Evolutionary conservation across 805 yeast species (phyloP).

Genomic region (Myxozyma monticola): DNA sequence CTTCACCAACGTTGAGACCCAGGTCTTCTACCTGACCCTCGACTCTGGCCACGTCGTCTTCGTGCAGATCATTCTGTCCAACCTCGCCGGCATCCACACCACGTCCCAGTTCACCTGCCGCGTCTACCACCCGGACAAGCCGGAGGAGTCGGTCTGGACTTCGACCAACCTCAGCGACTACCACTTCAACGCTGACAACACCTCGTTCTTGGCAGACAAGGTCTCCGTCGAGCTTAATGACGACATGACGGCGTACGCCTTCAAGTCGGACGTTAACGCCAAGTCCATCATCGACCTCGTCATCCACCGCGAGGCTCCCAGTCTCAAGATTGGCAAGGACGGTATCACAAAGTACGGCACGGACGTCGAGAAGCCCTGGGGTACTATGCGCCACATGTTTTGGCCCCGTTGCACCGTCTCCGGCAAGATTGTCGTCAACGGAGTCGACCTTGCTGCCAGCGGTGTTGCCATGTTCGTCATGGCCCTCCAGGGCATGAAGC

Average conservation of each 20-base stretch:
- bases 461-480: slow-evolving; percentile 76
- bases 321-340: slow-evolving; percentile 86
- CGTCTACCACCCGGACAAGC: slow-evolving; percentile 57
- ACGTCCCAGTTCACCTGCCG: slow-evolving; percentile 90
- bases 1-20: slow-evolving; percentile 92
- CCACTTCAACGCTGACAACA: slow-evolving; percentile 50
- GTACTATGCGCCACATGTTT: slow-evolving; percentile 90
- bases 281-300: slow-evolving; percentile 70
- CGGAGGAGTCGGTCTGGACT: slow-evolving; percentile 72
- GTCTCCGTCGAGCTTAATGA: slow-evolving; percentile 62
- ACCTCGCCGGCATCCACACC: slow-evolving; percentile 75
- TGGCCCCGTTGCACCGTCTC: slow-evolving; percentile 85
- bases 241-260: slow-evolving; percentile 51
- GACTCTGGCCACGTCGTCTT: slow-evolving; percentile 60
- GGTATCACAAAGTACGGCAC: slow-evolving; percentile 88
- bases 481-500: slow-evolving; percentile 99
- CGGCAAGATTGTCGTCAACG: slow-evolving; percentile 61
- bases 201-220: slow-evolving; percentile 77
- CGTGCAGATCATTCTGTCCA: slow-evolving; percentile 93
- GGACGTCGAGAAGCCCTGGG: slow-evolving; percentile 86
- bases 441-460: slow-evolving; percentile 40
- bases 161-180: slow-evolving; percentile 85
- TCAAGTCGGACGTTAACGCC: slow-evolving; percentile 63
- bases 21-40: slow-evolving; percentile 79
- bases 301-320: slow-evolving; percentile 64